A percentile compares a stretch with the other conserved stretches of the same genome.
phyloP scores from a whole-genome alignment of 2,329 filamentous ascomycete species.

The Metarhizium brunneum region DNA sequence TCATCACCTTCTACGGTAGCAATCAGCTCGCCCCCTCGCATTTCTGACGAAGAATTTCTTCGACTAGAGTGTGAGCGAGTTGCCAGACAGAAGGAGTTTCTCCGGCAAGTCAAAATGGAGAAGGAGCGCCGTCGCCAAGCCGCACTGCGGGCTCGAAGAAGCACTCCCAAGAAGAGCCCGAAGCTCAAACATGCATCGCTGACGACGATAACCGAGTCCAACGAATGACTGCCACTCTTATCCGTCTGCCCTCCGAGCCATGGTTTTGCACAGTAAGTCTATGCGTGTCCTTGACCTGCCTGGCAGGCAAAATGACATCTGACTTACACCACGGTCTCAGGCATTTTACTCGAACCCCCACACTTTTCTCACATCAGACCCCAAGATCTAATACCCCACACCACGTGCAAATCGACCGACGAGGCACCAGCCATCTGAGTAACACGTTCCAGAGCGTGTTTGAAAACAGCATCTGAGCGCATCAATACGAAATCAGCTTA shows the following conservation, averaged over 20 bases:
- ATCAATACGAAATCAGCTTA: not conserved
- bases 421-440: not conserved
- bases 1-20: slow-evolving; percentile 21
- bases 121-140: slow-evolving; percentile 43
- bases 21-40: slow-evolving; percentile 23
- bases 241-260: not conserved
- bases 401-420: not conserved
- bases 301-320: not conserved
- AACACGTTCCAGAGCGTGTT: not conserved
- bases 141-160: slow-evolving; percentile 21
- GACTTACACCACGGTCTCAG: slow-evolving; percentile 2
- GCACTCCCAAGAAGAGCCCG: slow-evolving; percentile 39
- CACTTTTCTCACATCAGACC: not conserved
- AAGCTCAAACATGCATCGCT: slow-evolving; percentile 41
- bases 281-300: not conserved
- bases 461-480: not conserved
- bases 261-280: not conserved
- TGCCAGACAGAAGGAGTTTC: slow-evolving; percentile 41
- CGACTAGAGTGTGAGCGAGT: slow-evolving; percentile 41
- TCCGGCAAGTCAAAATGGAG: slow-evolving; percentile 40
- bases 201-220: slow-evolving; percentile 43
- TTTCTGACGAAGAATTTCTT: slow-evolving; percentile 38
- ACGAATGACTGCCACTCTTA: slow-evolving; percentile 8
- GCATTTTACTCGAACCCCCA: not conserved
- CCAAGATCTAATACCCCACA: not conserved